These are phyloP conservation scores for Diutina mesorugosa DNA, from an alignment of 1,139 yeast species.

Conservation along the genomic window DNA sequence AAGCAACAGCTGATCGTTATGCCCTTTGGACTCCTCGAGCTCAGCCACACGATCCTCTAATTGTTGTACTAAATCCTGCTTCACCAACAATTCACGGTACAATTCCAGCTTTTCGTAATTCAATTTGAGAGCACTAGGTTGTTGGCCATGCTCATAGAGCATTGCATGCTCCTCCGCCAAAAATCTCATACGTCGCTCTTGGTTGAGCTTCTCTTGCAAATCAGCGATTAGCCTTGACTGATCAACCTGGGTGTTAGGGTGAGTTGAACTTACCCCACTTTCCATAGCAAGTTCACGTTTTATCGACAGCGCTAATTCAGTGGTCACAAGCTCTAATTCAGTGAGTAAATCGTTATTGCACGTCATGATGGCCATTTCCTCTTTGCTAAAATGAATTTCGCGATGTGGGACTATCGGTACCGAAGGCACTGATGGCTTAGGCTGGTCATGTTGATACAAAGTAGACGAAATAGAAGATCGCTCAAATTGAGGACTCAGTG, in stretches of 20 bases:
- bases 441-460: not conserved
- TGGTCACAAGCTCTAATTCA: slow-evolving; percentile 56
- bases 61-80: slow-evolving; percentile 34
- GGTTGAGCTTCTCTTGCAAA: slow-evolving; percentile 43
- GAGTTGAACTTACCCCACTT: not conserved
- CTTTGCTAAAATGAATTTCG: slow-evolving; percentile 30
- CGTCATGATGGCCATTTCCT: slow-evolving; percentile 48
- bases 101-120: slow-evolving; percentile 45
- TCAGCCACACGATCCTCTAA: slow-evolving; percentile 29
- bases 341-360: slow-evolving; percentile 45
- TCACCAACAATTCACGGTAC: slow-evolving; percentile 27
- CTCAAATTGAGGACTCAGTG: not conserved
- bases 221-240: slow-evolving; percentile 35
- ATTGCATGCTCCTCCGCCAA: slow-evolving; percentile 61
- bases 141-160: slow-evolving; percentile 38
- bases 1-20: slow-evolving; percentile 15
- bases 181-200: slow-evolving; percentile 51
- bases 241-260: slow-evolving; percentile 11
- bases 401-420: not conserved
- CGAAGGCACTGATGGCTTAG: not conserved
- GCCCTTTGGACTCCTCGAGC: slow-evolving; percentile 7
- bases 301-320: slow-evolving; percentile 60
- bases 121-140: slow-evolving; percentile 42
- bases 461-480: not conserved
- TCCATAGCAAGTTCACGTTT: slow-evolving; percentile 53